phyloP scores from a whole-genome alignment of 2,329 filamentous ascomycete species.

The Neonectria ditissima region DNA sequence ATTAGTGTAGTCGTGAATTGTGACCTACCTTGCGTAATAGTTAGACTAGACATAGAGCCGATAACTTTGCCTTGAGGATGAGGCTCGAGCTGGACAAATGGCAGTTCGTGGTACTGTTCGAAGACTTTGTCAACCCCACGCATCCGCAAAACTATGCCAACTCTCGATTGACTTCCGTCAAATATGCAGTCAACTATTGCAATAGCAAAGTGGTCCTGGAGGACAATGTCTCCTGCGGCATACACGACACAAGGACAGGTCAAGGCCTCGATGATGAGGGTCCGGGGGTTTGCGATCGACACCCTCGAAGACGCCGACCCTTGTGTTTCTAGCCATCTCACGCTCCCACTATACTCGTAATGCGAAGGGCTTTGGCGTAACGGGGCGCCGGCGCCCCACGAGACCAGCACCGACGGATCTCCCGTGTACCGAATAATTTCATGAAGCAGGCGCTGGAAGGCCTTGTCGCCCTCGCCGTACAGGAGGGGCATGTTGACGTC shows the following conservation, averaged over 20 bases:
- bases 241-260: slow-evolving; percentile 24
- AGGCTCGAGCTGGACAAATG: slow-evolving; percentile 23
- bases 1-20: not conserved
- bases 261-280: slow-evolving; percentile 15
- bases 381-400: slow-evolving; percentile 20
- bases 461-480: slow-evolving; percentile 44
- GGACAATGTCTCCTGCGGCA: slow-evolving; percentile 18
- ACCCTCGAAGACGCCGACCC: slow-evolving; percentile 24
- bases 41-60: slow-evolving; percentile 21
- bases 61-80: slow-evolving; percentile 22
- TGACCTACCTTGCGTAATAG: slow-evolving; percentile 16
- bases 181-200: slow-evolving; percentile 25
- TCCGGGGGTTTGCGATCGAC: slow-evolving; percentile 19
- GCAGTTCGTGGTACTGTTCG: slow-evolving; percentile 23
- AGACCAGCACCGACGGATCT: slow-evolving; percentile 25
- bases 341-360: slow-evolving; percentile 21
- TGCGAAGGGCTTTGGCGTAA: slow-evolving; percentile 24
- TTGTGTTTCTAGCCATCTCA: slow-evolving; percentile 24
- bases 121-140: slow-evolving; percentile 16
- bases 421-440: slow-evolving; percentile 35
- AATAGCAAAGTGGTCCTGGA: slow-evolving; percentile 19
- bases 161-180: slow-evolving; percentile 17
- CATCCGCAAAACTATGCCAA: slow-evolving; percentile 20
- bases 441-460: slow-evolving; percentile 42
- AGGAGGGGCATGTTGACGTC: slow-evolving; percentile 46